Conservation (phyloP, 2,329 filamentous ascomycete species). For the Furcasterigmium sp. region DNA sequence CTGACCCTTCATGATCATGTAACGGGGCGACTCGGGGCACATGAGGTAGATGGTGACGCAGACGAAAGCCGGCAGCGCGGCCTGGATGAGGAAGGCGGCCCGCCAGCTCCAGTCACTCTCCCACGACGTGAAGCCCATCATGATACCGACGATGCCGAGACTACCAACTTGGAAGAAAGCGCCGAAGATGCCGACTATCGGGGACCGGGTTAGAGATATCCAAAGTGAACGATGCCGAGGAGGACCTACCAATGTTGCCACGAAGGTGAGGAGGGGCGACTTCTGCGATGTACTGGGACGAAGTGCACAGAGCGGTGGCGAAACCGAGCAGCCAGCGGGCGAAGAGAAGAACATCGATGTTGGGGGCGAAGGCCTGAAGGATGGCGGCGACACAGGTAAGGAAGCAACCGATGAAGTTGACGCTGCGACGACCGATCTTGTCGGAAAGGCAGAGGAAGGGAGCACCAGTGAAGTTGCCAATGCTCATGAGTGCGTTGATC, state of each 20-base stretch:
- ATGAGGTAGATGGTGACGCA: constrained; percentile 22
- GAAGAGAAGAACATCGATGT: constrained; percentile 34
- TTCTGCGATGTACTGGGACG: constrained; percentile 22
- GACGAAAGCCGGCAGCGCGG: constrained; percentile 30
- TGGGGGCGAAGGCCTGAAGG: constrained; percentile 30
- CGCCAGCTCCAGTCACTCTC: constrained; percentile 30
- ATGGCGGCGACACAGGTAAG: constrained; percentile 38
- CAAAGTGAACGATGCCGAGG: too few species aligned
- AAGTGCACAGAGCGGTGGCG: constrained; percentile 25
- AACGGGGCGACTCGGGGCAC: constrained; percentile 36
- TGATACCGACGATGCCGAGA: constrained; percentile 32
- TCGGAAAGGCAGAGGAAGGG: constrained; percentile 45
- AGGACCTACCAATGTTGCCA: constrained; percentile 24
- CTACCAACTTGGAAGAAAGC: constrained; percentile 40
- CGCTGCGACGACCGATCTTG: constrained; percentile 43
- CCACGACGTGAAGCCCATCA: constrained; percentile 34
- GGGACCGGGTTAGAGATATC: too few species aligned
- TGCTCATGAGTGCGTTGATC: constrained; percentile 41
- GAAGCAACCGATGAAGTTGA: constrained; percentile 39
- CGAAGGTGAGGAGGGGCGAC: constrained; percentile 23
- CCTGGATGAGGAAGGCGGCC: constrained; percentile 36
- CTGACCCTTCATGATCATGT: constrained; percentile 29
- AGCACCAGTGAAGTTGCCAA: constrained; percentile 39
- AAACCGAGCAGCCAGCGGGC: constrained; percentile 54
- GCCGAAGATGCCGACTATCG: constrained; percentile 36